Percentiles rank a stretch among this genome's conserved stretches.
These are phyloP conservation scores for Myxozyma monticola DNA, from an alignment of 805 yeast genomes.

Conservation along the genomic window DNA sequence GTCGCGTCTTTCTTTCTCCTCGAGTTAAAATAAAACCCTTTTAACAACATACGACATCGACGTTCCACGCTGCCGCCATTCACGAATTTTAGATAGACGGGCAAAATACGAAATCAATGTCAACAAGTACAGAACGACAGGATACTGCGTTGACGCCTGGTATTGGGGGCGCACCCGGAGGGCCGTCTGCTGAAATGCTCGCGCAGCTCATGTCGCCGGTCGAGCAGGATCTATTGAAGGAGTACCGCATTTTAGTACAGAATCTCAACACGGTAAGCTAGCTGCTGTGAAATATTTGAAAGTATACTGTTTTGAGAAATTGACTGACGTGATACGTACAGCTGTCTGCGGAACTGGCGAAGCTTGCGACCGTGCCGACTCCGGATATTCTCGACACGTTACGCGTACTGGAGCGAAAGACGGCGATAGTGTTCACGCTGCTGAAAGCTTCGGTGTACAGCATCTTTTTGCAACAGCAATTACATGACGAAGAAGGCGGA, in stretches of 20 bases:
- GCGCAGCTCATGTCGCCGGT: slow-evolving; percentile 20
- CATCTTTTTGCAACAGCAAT: slow-evolving; percentile 51
- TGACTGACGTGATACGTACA: background rate
- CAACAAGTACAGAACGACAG: no score
- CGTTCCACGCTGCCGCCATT: no score
- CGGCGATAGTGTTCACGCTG: slow-evolving; percentile 63
- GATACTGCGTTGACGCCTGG: no score
- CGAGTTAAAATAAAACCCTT: no score
- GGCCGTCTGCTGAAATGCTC: slow-evolving; percentile 13
- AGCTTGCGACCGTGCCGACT: slow-evolving; percentile 24
- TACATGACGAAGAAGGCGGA: no score
- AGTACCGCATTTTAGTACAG: slow-evolving; percentile 13
- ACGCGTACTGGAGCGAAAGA: slow-evolving; percentile 61
- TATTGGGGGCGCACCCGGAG: no score
- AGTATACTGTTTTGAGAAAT: no score
- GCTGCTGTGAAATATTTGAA: background rate
- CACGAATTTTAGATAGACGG: no score
- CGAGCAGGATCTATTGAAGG: slow-evolving; percentile 23
- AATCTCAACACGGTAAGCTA: slow-evolving; percentile 15
- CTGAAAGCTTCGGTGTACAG: slow-evolving; percentile 72
- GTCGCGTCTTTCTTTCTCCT: no score
- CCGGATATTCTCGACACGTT: slow-evolving; percentile 50
- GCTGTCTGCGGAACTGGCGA: slow-evolving; percentile 20
- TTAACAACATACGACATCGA: no score
- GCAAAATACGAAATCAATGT: no score